Conservation (phyloP, 805 yeast genomes). For the Yarrowia phangngaensis region DNA sequence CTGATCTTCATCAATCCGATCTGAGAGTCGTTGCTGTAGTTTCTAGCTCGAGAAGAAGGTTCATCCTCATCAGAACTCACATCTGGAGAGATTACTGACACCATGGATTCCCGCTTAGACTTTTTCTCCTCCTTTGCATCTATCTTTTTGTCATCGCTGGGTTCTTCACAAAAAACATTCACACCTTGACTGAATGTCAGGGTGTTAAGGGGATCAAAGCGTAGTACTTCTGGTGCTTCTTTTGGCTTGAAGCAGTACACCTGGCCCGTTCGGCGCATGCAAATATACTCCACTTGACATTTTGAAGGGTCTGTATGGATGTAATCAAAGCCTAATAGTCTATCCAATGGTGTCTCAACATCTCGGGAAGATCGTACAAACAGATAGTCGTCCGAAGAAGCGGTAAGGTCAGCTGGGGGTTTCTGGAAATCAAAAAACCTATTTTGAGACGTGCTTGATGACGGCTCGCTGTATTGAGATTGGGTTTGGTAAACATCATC, state of each 20-base stretch:
- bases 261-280: slow-evolving; percentile 89
- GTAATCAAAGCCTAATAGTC: slow-evolving; percentile 17
- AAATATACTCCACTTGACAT: slow-evolving; percentile 55
- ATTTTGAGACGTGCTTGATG: slow-evolving; percentile 11
- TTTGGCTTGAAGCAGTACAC: slow-evolving; percentile 72
- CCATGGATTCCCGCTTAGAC: slow-evolving; percentile 2
- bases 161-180: slow-evolving; percentile 16
- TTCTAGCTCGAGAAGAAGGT: slow-evolving; percentile 2
- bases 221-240: slow-evolving; percentile 60
- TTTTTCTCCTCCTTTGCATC: neutral
- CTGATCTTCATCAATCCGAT: slow-evolving; percentile 18
- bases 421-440: slow-evolving; percentile 20
- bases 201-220: slow-evolving; percentile 56
- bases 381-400: slow-evolving; percentile 5
- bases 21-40: slow-evolving; percentile 18
- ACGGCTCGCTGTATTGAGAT: slow-evolving; percentile 3
- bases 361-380: slow-evolving; percentile 10
- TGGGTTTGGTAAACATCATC: slow-evolving; percentile 8
- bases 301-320: slow-evolving; percentile 12
- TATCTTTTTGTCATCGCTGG: slow-evolving; percentile 2
- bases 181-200: slow-evolving; percentile 33
- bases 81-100: neutral
- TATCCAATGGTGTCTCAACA: slow-evolving; percentile 15
- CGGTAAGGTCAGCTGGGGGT: slow-evolving; percentile 7
- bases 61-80: slow-evolving; percentile 16